Base-by-base conservation (phyloP, 805 yeast genomes). In the Lachancea sp. region DNA sequence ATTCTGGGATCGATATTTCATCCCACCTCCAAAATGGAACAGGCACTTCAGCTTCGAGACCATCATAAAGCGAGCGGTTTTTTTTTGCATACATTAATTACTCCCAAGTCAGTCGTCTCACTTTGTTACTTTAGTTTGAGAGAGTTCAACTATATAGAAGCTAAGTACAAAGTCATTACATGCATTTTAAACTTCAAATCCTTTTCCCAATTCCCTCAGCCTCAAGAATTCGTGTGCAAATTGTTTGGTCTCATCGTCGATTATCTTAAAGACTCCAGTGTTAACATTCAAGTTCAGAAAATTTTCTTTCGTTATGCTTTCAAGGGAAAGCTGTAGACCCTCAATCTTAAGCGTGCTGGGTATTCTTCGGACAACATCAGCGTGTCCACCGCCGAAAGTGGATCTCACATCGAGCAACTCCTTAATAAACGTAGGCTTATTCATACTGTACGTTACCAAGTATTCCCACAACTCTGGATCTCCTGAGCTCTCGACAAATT, bases 391-490 rank as follows among this genome's bases (percentile, higher is more conserved):
- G 28, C 77, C 70, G 32, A 71, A 70, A 36, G 72, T 78, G 47
- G 83, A 85, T 1, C 84, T 78, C 40, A 75, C 68, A 43, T 82
- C 80, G 41, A 92, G 70, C 35, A 90, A 65, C 5, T 83, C 83
- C 45, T 77, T 75, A 31, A 90, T 80, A 54, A 86, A 88, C n/a
- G 69, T 69, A 0, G 96, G 92, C 48, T 78, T 78, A 29, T 71
- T 69, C 65, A 80, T 71, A 16, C 95, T 79, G 56, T 79, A 77
- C 16, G 76, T 78, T 8, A 90, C 63, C 45, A 90, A 68, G 34
- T 78, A 77, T 30, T 78, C 78, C 95, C 96, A 88, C 8, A 87
- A 64, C n/a, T 85, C 94, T 17, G 68, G 60, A 50, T 87, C 94
- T 37, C 78, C 77, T 44, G 75, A 70, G 34, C 72, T 75, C 8